Conservation (phyloP, 129 eudicot species). For the Helichrysum umbraculigerum region DNA sequence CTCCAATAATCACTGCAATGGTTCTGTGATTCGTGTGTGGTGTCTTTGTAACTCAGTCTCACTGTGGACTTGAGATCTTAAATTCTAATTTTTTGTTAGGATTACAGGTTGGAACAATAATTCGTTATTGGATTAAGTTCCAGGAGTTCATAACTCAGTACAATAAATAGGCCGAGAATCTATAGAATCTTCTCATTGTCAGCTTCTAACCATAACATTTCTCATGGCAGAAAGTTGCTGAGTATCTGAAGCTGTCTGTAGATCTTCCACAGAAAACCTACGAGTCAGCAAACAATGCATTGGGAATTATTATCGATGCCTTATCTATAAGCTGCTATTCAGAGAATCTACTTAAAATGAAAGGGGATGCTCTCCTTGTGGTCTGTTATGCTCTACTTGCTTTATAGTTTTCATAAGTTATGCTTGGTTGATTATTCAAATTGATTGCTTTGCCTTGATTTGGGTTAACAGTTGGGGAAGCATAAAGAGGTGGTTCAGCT, state of each 20-base stretch:
- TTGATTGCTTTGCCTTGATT: conserved; percentile 16
- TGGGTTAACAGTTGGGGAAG: conserved; percentile 61
- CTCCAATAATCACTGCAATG: conserved; percentile 8
- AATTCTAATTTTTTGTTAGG: not conserved
- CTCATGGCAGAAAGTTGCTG: conserved; percentile 65
- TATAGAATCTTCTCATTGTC: not conserved
- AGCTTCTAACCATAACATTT: conserved; percentile 30
- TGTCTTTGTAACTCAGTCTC: not conserved
- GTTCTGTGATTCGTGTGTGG: not conserved
- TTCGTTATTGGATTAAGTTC: conserved; percentile 5
- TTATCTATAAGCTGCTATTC: conserved; percentile 75
- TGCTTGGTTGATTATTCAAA: not conserved
- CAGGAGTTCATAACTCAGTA: not conserved
- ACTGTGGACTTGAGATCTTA: conserved; percentile 12
- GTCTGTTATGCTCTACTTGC: conserved; percentile 44
- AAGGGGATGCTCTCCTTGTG: conserved; percentile 79
- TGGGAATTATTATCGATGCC: conserved; percentile 58
- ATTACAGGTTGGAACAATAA: not conserved
- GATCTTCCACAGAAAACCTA: conserved; percentile 67
- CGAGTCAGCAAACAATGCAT: conserved; percentile 59
- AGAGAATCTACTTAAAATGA: conserved; percentile 70
- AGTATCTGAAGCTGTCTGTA: conserved; percentile 43
- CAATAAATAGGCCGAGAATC: not conserved
- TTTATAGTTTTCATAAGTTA: conserved; percentile 12
- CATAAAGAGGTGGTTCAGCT: conserved; percentile 73